These are phyloP conservation scores for Penicillium atrosanguineum DNA, from an alignment of 495 filamentous ascomycete species.

Conservation along the genomic window DNA sequence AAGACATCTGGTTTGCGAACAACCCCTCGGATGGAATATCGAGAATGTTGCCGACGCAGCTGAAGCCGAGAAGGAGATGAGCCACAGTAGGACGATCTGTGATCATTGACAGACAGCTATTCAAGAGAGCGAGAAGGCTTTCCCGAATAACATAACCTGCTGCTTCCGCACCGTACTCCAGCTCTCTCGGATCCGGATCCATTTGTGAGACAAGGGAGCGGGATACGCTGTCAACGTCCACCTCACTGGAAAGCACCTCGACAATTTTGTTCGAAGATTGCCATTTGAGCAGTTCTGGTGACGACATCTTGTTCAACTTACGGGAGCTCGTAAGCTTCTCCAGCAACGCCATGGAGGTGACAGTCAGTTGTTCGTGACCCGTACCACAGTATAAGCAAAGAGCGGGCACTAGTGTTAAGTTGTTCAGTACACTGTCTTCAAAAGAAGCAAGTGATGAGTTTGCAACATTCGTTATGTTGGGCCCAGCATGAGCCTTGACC, in stretches of 20 bases:
- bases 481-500: conserved; percentile 55
- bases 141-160: conserved; percentile 73
- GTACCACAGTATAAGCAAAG: conserved; percentile 82
- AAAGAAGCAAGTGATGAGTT: conserved; percentile 78
- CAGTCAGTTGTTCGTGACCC: conserved; percentile 69
- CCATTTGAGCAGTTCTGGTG: conserved; percentile 43
- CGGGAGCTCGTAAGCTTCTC: conserved; percentile 80
- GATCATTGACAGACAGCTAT: conserved; percentile 67
- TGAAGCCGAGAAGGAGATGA: conserved; percentile 87
- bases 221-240: conserved; percentile 67
- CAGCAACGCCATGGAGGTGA: conserved; percentile 74
- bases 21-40: conserved; percentile 59
- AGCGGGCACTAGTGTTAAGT: conserved; percentile 70
- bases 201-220: conserved; percentile 66
- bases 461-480: conserved; percentile 49
- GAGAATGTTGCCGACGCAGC: conserved; percentile 63
- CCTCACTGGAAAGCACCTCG: conserved; percentile 68
- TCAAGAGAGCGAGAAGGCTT: conserved; percentile 77
- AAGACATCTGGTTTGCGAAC: conserved; percentile 64
- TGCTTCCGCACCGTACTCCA: conserved; percentile 59
- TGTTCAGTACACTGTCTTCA: conserved; percentile 86
- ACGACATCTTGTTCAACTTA: conserved; percentile 60
- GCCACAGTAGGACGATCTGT: conserved; percentile 76
- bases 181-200: conserved; percentile 56
- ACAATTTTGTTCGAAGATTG: conserved; percentile 74